A percentile compares a stretch with the other conserved stretches of the same genome.
phyloP scores from a whole-genome alignment of 2,329 filamentous ascomycete species.

The Penicillium palitans region DNA sequence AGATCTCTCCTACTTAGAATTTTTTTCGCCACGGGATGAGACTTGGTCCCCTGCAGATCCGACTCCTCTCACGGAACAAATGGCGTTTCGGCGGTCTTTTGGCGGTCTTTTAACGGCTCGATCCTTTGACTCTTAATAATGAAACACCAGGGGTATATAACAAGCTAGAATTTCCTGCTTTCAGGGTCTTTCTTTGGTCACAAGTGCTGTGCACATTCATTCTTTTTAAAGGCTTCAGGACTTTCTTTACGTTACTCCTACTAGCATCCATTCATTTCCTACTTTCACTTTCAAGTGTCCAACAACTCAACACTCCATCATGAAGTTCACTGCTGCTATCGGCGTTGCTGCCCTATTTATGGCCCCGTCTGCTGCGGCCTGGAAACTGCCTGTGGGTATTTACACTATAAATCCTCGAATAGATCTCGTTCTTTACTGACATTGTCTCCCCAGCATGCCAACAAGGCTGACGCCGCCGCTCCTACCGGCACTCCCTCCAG shows the following conservation, averaged over 20 bases:
- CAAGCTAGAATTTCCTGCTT: background rate
- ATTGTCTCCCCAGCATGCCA: conserved; percentile 4
- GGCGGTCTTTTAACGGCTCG: background rate
- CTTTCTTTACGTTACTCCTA: conserved; percentile 14
- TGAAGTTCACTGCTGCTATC: conserved; percentile 32
- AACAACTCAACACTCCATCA: conserved; percentile 18
- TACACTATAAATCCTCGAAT: background rate
- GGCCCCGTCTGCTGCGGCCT: conserved; percentile 24
- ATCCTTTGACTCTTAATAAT: background rate
- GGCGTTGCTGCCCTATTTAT: conserved; percentile 28
- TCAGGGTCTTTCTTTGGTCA: conserved; percentile 16
- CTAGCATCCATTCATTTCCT: conserved; percentile 18
- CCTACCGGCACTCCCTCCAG: conserved; percentile 9
- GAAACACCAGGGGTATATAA: conserved; percentile 20
- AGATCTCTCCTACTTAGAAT: background rate
- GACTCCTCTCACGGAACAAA: background rate
- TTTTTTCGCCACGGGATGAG: background rate
- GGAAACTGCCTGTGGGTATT: conserved; percentile 16
- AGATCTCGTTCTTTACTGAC: background rate
- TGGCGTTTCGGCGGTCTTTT: background rate
- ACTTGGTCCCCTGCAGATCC: conserved; percentile 6
- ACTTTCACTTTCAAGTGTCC: background rate
- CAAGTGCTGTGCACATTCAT: conserved; percentile 31
- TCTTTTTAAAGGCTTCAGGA: conserved; percentile 18
- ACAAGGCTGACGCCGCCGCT: conserved; percentile 9